Evolutionary conservation across 345 rosid genomes (phyloP), one percentile per base, ranked within the genome.

Genomic region (Carallia pectinifolia): DNA sequence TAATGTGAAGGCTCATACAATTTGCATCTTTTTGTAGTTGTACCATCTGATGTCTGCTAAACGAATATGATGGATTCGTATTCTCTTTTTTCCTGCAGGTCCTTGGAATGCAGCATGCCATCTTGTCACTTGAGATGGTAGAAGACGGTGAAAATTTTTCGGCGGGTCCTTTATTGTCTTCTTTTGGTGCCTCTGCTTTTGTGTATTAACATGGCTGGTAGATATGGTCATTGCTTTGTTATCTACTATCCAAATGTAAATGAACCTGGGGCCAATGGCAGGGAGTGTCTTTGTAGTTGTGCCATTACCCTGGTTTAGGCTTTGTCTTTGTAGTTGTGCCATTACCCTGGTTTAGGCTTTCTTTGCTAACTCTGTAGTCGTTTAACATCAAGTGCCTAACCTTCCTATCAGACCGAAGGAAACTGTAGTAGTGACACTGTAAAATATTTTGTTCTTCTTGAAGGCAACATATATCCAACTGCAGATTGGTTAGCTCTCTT

Each of bases 171-270:
- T 71, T 74, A 68, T 60, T 71, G 59, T 77, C 74, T 50, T 67
- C 68, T 66, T 67, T 66, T 81, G 36, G 63, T 67, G 12, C 60
- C 15, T 27, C 60, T 56, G 60, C 33, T 62, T 77, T 56, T 71
- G 82, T 85, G 82, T 76, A 81, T 87, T 76, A 76, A 77, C 69
- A 64, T 73, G 82, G 67, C 70, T 85, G 80, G 87, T 69, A 79
- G 75, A 76, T 37, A 71, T 64, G 66, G 70, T 70, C 77, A 78
- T 72, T 65, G 71, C 70, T 68, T 66, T 66, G 69, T 74, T 67
- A 67, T 80, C 74, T 76, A 63, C 80, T 81, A 64, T 77, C 69
- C 53, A 77, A 76, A 82, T 74, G 78, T 80, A 82, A 78, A 81
- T 78, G 81, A 78, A 75, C 62, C 66, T 53, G 0, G 75, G 84